These are phyloP conservation scores for Candida tropicalis DNA, from an alignment of 1,139 yeast species.

Conservation along the genomic window DNA sequence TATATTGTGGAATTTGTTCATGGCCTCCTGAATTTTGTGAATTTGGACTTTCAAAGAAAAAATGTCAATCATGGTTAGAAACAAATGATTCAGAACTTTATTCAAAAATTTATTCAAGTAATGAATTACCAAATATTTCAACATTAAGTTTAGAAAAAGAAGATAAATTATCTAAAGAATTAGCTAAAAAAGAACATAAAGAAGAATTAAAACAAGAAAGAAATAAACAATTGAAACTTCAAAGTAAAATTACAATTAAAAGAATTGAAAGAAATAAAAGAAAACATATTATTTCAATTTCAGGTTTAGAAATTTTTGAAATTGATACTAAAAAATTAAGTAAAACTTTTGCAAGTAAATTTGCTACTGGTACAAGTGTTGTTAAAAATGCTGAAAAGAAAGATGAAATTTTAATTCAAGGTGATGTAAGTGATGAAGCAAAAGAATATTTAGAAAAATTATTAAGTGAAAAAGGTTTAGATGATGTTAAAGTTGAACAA, in stretches of 20 bases:
- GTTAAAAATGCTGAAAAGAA: conserved; percentile 89
- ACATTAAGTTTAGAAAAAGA: conserved; percentile 73
- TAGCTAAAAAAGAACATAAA: conserved; percentile 83
- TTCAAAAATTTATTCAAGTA: conserved; percentile 61
- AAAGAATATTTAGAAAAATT: conserved; percentile 72
- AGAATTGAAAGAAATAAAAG: conserved; percentile 90
- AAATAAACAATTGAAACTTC: conserved; percentile 74
- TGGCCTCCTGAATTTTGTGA: conserved; percentile 95
- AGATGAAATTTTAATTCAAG: conserved; percentile 91
- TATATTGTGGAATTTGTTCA: conserved; percentile 83
- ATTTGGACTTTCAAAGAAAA: conserved; percentile 78
- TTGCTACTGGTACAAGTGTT: conserved; percentile 97
- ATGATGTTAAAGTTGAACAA: conserved; percentile 85
- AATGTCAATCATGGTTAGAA: conserved; percentile 84
- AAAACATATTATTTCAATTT: conserved; percentile 83
- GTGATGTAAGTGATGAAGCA: conserved; percentile 93
- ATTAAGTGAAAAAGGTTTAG: conserved; percentile 78
- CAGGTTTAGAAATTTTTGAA: conserved; percentile 87
- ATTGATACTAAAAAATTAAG: conserved; percentile 85
- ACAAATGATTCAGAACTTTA: conserved; percentile 59
- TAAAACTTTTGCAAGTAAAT: conserved; percentile 89
- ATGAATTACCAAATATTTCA: conserved; percentile 49
- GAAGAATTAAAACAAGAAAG: conserved; percentile 89
- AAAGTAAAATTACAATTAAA: conserved; percentile 80
- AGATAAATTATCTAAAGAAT: conserved; percentile 77